Evolutionary conservation across 2,329 filamentous ascomycete species (phyloP).

Genomic region (Beauveria medogensis): DNA sequence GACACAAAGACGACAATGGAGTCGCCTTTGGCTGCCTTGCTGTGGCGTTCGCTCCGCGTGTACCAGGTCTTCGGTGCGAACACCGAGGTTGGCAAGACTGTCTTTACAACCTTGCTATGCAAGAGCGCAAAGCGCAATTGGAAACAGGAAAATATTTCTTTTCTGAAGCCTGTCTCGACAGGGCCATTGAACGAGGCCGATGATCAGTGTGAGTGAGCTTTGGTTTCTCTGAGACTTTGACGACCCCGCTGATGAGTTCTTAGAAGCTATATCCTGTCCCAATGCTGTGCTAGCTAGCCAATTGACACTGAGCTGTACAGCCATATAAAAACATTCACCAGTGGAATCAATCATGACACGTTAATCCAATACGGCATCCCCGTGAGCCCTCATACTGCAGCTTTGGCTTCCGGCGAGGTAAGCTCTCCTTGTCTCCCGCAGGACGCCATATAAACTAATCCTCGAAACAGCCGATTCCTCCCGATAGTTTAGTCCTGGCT

Average conservation of each 20-base stretch:
- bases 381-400: conserved; percentile 72
- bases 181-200: conserved; percentile 64
- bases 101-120: conserved; percentile 66
- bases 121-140: conserved; percentile 46
- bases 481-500: conserved; percentile 42
- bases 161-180: conserved; percentile 76
- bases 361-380: conserved; percentile 67
- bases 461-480: conserved; percentile 35
- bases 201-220: conserved; percentile 47
- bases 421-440: background rate
- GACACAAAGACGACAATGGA: conserved; percentile 21
- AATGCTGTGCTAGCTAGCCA: background rate
- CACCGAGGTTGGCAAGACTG: conserved; percentile 78
- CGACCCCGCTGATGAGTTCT: background rate
- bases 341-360: conserved; percentile 40
- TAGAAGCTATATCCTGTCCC: background rate
- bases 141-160: conserved; percentile 44
- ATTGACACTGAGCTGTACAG: conserved; percentile 28
- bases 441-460: conserved; percentile 6
- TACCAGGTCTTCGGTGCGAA: conserved; percentile 79
- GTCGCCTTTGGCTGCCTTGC: conserved; percentile 46
- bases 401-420: conserved; percentile 38
- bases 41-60: conserved; percentile 61
- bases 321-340: conserved; percentile 54
- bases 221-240: background rate